Evolutionary conservation across 192 early-diverging fungal species (phyloP), one percentile per base, ranked within the genome.

Genomic region (Backusella tuberculispora): DNA sequence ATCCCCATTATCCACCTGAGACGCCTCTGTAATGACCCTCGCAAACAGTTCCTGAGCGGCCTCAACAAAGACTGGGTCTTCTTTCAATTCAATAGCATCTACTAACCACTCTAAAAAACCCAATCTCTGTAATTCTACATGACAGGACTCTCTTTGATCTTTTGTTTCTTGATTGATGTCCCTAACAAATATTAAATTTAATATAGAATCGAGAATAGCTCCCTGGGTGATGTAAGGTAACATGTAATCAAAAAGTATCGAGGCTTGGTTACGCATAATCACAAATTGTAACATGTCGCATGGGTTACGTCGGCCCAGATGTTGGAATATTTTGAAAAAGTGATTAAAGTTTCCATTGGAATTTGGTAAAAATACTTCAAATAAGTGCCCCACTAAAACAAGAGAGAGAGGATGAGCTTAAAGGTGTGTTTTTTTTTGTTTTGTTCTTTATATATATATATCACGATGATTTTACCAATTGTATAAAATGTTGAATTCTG

Each of bases 341-440:
- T 80, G 79, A 41, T 80, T 69, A n/a, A 80, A 60, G 47, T 80
- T 80, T 19, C 71, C 79, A 47, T 74, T 53, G 1, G 79, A 76
- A 29, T 53, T 53, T 0, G 79, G 75, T 46, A 77, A 69, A 47
- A 80, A 76, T 19, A 73, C 21, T 15, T 80, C 66, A 42, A 80
- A 76, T 14, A 80, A 50, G 14, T 60, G 44, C 0, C 21, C 43
- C 13, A 73, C 74, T 80, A 45, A 14, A 26, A 21, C 10, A 24
- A 45, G 56, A 19, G 13, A 24, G 40, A n/a, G 13, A 37, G 5
- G 44, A 13, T 34, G n/a, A n/a, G n/a, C n/a, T n/a, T 14, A 46
- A 46, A 14, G 10, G 4, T 14, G 4, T 4, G 5, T 6, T 48
- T 0, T 48, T 19, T 48, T 42, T 19, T 21, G 47, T n/a, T 6